phyloP scores from a whole-genome alignment of 331 rosid species.

The Rhamnella rubrinervis region DNA sequence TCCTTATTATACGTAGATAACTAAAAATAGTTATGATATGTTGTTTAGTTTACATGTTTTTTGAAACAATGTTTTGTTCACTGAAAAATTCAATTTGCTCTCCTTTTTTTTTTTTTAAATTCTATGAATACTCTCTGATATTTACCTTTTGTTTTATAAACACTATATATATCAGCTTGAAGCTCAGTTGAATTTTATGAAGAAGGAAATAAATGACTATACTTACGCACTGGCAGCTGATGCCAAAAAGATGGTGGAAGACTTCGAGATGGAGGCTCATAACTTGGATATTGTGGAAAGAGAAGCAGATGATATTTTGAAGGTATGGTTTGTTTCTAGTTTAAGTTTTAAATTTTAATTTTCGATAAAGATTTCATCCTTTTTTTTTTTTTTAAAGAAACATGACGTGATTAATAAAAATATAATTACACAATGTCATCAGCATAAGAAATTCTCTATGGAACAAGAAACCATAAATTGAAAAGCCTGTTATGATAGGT shows the following conservation, averaged over 20 bases:
- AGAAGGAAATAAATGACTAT: slow-evolving; percentile 61
- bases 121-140: slow-evolving; percentile 17
- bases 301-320: slow-evolving; percentile 66
- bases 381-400: too few relatives aligned
- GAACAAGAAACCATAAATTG: too few relatives aligned
- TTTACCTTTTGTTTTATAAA: slow-evolving; percentile 12
- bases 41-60: too few relatives aligned
- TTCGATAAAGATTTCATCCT: not conserved
- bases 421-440: too few relatives aligned
- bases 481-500: too few relatives aligned
- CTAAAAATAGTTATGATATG: too few relatives aligned
- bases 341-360: not conserved
- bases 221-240: slow-evolving; percentile 45
- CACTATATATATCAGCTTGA: slow-evolving; percentile 53
- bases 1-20: too few relatives aligned
- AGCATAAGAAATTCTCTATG: too few relatives aligned
- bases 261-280: slow-evolving; percentile 45
- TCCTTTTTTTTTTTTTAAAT: not conserved
- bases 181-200: slow-evolving; percentile 41
- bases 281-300: slow-evolving; percentile 55
- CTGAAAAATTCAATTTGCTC: too few relatives aligned
- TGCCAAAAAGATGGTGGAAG: slow-evolving; percentile 57
- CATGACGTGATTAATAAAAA: too few relatives aligned
- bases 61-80: too few relatives aligned
- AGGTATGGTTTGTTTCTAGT: slow-evolving; percentile 40